These are phyloP conservation scores for Xylariaceae sp. DNA, from an alignment of 2,329 filamentous ascomycete species.

Conservation along the genomic window DNA sequence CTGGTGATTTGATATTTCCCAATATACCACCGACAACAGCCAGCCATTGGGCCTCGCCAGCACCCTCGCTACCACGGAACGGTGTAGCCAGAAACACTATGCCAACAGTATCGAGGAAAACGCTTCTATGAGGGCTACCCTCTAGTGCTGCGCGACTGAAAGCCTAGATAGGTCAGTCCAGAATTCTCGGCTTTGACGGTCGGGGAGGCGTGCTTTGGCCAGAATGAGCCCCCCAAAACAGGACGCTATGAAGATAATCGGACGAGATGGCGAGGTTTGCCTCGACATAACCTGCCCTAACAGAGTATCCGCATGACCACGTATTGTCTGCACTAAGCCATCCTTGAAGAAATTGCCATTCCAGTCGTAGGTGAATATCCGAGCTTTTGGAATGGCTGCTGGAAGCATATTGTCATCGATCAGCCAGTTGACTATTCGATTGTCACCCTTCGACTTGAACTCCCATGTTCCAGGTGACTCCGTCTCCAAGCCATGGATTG, in stretches of 20 bases:
- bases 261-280: conserved; percentile 11
- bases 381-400: conserved; percentile 15
- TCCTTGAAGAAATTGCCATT: conserved; percentile 18
- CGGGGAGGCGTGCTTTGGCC: conserved; percentile 4
- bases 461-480: conserved; percentile 24
- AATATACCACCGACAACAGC: background rate
- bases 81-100: conserved; percentile 24
- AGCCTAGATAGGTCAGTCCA: conserved; percentile 8
- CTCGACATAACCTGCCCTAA: conserved; percentile 14
- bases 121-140: conserved; percentile 18
- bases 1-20: background rate
- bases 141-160: conserved; percentile 20
- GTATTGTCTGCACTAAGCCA: conserved; percentile 18
- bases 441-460: conserved; percentile 10
- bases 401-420: conserved; percentile 17
- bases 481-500: conserved; percentile 26
- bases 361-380: conserved; percentile 25
- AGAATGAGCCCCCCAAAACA: conserved; percentile 23
- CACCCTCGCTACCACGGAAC: conserved; percentile 21
- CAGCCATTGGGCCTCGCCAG: conserved; percentile 17
- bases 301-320: conserved; percentile 20
- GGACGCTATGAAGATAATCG: conserved; percentile 24
- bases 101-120: conserved; percentile 21
- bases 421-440: conserved; percentile 18
- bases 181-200: background rate